A percentile compares a stretch with the other conserved stretches of the same genome.
phyloP scores from a whole-genome alignment of 148 eudicot genomes.

The Amaranthus hypochondriacus region DNA sequence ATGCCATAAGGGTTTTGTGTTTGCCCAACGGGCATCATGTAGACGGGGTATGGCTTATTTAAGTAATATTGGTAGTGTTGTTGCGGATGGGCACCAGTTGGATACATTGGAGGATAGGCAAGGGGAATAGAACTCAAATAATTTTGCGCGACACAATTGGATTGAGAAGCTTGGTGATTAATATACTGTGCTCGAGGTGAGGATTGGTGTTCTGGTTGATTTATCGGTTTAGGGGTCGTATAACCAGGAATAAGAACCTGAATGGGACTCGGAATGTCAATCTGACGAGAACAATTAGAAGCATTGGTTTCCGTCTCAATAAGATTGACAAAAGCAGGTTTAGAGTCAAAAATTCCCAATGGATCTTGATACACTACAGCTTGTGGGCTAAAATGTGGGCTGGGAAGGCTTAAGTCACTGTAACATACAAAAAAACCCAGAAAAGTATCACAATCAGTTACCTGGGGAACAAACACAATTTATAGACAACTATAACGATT shows the following conservation, averaged over 20 bases:
- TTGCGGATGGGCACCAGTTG: constrained; percentile 44
- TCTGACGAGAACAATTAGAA: constrained; percentile 33
- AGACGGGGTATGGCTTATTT: constrained; percentile 58
- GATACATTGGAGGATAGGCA: constrained; percentile 56
- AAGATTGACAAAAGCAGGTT: constrained; percentile 22
- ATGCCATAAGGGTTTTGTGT: constrained; percentile 25
- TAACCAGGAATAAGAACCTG: constrained; percentile 38
- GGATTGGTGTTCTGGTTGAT: constrained; percentile 44
- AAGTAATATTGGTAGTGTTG: constrained; percentile 40
- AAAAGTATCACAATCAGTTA: background rate
- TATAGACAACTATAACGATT: background rate
- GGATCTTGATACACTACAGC: constrained; percentile 50
- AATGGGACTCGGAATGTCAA: constrained; percentile 33
- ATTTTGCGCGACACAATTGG: constrained; percentile 56
- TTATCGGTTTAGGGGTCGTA: constrained; percentile 37
- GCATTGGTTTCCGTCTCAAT: constrained; percentile 35
- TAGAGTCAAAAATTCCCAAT: constrained; percentile 28
- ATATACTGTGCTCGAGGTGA: constrained; percentile 19
- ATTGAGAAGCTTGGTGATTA: constrained; percentile 38
- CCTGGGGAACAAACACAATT: no score
- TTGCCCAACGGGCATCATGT: constrained; percentile 55
- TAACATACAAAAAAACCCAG: constrained; percentile 9
- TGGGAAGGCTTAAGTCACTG: constrained; percentile 60
- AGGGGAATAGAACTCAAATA: constrained; percentile 34
- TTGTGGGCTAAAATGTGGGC: constrained; percentile 41